Base-by-base conservation (phyloP, 495 filamentous ascomycete species). In the Sordaria brevicollis region DNA sequence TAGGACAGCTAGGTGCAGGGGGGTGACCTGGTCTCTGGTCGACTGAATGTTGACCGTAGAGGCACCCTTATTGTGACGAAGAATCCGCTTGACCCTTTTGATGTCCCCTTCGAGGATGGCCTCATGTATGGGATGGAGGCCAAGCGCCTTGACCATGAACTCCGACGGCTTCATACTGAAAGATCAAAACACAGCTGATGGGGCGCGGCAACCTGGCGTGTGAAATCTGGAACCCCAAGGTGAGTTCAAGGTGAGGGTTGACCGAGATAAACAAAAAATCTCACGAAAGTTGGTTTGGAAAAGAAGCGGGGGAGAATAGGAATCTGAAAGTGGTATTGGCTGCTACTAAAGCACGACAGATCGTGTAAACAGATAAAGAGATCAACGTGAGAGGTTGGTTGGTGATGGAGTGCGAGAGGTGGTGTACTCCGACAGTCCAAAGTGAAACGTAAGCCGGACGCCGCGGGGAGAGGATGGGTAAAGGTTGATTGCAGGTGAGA, bases 261-360 rank as follows among this genome's bases (percentile, higher is more conserved):
- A 57, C 25, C 49, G 49, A 31, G 49, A 57, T 57, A 25, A 57
- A n/a, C n/a, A n/a, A n/a, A n/a, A 21, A 13, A 29, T 31, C 11
- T 57, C 25, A 57, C 49, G 25, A 25, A 57, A 1, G 0, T 17
- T 25, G 13, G n/a, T 0, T 57, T 31, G 0, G 11, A 2, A 5
- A 0, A 57, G 25, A 31, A 31, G 0, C 0, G 25, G 0, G 0
- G 25, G 49, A 57, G 0, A 57, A 25, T 15, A 57, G 15, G 2
- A 0, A 31, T 57, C 11, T 57, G 49, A 29, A 8, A 0, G 15
- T 57, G 49, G 8, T 31, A 31, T 15, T 29, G 49, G 21, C 49
- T 57, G 25, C 25, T 57, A 57, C 21, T 0, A 31, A n/a, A 57
- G 11, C 13, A 15, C 49, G 25, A 17, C 0, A 57, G 25, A 57